phyloP scores from a whole-genome alignment of 1,139 yeast genomes.

The Groenewaldozyma auringiensis region DNA sequence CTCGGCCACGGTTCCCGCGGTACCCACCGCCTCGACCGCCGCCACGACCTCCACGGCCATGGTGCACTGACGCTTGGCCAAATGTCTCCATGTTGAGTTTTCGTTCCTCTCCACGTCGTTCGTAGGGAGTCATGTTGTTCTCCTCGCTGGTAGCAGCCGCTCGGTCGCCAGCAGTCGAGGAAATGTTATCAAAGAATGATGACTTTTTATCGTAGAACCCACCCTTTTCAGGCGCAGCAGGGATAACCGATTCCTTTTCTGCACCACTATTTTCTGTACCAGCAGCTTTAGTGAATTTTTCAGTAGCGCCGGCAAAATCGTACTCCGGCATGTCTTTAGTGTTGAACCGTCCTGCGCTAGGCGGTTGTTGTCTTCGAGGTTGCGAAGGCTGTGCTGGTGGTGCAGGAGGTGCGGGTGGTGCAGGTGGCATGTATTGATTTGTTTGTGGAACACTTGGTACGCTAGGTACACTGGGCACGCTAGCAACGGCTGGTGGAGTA shows the following conservation, averaged over 20 bases:
- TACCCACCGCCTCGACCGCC: conserved; percentile 21
- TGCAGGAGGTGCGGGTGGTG: conserved; percentile 16
- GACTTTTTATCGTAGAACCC: conserved; percentile 56
- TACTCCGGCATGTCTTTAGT: conserved; percentile 33
- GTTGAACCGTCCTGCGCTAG: conserved; percentile 10
- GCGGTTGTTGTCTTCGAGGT: conserved; percentile 12
- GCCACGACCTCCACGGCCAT: conserved; percentile 28
- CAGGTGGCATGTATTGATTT: conserved; percentile 18
- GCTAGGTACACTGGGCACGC: conserved; percentile 20
- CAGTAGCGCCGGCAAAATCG: conserved; percentile 65
- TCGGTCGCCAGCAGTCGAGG: conserved; percentile 42
- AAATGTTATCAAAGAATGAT: conserved; percentile 75
- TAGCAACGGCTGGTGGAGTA: conserved; percentile 20
- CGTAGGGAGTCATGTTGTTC: conserved; percentile 27
- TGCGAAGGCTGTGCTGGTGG: conserved; percentile 5
- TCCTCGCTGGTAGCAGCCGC: conserved; percentile 29
- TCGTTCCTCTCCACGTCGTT: conserved; percentile 60
- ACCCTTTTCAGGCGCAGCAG: conserved; percentile 18
- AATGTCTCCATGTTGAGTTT: conserved; percentile 58
- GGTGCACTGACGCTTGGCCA: conserved; percentile 42
- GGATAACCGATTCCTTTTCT: conserved; percentile 13
- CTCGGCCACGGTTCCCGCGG: conserved; percentile 9
- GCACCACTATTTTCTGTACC: not conserved
- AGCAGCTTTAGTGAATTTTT: conserved; percentile 39
- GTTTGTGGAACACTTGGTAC: conserved; percentile 27